Base-by-base conservation (phyloP, 441 rosid genomes). In the Theobroma grandiflorum region DNA sequence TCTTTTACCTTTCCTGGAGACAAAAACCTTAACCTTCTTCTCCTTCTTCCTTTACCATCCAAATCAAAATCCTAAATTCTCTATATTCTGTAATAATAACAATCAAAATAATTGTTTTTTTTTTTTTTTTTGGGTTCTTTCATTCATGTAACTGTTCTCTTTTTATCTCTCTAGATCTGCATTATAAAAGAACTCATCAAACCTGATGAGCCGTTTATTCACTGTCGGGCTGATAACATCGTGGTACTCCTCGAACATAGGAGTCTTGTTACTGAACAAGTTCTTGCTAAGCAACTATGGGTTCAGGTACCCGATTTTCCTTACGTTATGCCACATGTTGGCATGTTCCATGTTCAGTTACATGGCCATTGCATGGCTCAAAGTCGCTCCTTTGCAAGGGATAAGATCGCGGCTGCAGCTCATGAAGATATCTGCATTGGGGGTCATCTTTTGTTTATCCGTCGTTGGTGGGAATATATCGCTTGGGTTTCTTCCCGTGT, bases 201-300 rank as follows among this genome's bases (percentile, higher is more conserved):
- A 35, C 16, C 52, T 8, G n/a, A 70, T 73, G 40, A 71, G 91
- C 52, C 80, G 87, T 33, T 69, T 87, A 6, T 90, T 91, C 85
- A 87, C 91, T 9, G 38, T 88, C 40, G 87, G 87, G 49, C 82
- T 93, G 43, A 85, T 90, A 15, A 68, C 92, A 50, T 59, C 87
- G 9, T 93, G 97, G 95, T 93, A 90, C 77, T 83, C 91, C 0
- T 89, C 92, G 3, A 93, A 93, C 63, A 93, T 93, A 66, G 95
- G 97, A 15, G 94, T 93, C 1, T 53, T 93, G 47, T 82, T 93
- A 53, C 87, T 93, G 20, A 93, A 91, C 92, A 93, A 93, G 61
- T 91, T 87, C 83, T 78, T 90, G 85, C 84, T 91, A 1, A 89
- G 89, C 87, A 90, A 88, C 80, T 91, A 89, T 33, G 97, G 97